Evolutionary conservation across 2,329 filamentous ascomycete genomes (phyloP), one percentile per base, ranked within the genome.

Genomic region (Fonsecaea multimorphosa): DNA sequence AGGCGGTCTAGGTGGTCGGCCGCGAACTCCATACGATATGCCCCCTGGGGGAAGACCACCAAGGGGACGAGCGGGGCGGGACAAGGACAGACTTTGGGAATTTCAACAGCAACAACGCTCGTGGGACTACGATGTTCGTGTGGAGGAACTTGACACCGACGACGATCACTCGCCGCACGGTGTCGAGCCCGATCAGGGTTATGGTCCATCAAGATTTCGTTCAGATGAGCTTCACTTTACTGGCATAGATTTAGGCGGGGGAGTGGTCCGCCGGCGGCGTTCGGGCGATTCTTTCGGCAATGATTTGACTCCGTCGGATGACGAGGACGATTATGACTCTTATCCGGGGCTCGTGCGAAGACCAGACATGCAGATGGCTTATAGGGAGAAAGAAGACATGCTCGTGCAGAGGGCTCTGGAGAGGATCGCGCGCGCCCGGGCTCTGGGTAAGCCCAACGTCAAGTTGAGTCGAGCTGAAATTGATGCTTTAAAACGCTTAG

Each of bases 1-100:
- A 99, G 94, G 94, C 95, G 93, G 95, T 99, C 91, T 99, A 98
- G 89, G 87, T 96, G 93, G 93, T 98, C 95, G 94, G 92, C 94
- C 94, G 95, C 95, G 91, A 95, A 90, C 93, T 97, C 94, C 93
- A 83, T 82, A 85, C 81, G 82, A 83, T 85, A 89, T 90, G 93
- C 93, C 93, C 91, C 89, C 85, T 70, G 68, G 91, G 94, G 94
- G 93, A 97, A 97, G 94, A 97, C 92, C 93, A 95, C 91, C 92
- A 86, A 91, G 92, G 91, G 91, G 89, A 86, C 87, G 85, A 79
- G 76, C 75, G 82, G 85, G 86, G 85, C 87, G 86, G 84, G 87
- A 82, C 80, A 81, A 82, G 76, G 80, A 83, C 73, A 84, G 82
- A 77, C 78, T 79, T 72, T 82, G 83, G 79, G 81, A 80, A 77